Evolutionary conservation across 75 land plant genomes (phyloP).

Genomic region (Larix kaempferi): DNA sequence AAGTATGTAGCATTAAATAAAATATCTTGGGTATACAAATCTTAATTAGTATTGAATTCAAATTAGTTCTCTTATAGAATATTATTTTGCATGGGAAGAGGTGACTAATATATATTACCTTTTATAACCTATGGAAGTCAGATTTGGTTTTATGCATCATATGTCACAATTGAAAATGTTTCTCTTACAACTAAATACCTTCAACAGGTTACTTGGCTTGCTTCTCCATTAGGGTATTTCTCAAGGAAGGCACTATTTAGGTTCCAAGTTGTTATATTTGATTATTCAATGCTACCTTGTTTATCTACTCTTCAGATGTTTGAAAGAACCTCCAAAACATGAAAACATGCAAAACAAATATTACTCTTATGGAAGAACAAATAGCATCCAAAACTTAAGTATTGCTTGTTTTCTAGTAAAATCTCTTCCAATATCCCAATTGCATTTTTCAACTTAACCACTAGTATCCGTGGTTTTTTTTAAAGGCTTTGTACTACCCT

Average conservation of each 20-base stretch:
- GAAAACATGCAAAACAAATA: constrained; percentile 51
- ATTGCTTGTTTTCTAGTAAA: too few relatives aligned
- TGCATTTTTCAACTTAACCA: too few relatives aligned
- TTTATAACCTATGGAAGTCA: not conserved
- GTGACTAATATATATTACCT: not conserved
- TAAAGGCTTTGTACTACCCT: too few relatives aligned
- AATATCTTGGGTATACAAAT: not conserved
- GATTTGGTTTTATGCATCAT: not conserved
- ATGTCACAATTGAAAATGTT: not conserved
- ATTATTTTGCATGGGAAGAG: not conserved
- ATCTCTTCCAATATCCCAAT: too few relatives aligned
- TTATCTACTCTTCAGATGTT: constrained; percentile 65
- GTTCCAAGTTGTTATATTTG: constrained; percentile 67
- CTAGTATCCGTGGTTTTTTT: too few relatives aligned
- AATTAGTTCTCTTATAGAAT: not conserved
- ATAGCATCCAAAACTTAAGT: constrained; percentile 52
- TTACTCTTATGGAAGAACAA: constrained; percentile 60
- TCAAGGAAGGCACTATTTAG: constrained; percentile 46
- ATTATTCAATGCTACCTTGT: constrained; percentile 51
- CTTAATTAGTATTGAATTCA: not conserved
- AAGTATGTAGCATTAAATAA: not conserved
- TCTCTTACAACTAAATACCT: constrained; percentile 8
- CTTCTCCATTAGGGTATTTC: constrained; percentile 8
- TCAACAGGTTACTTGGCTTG: not conserved
- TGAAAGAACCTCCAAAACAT: constrained; percentile 70